These are phyloP conservation scores for Gypsophila paniculata DNA, from an alignment of 179 eudicot genomes.

Conservation along the genomic window DNA sequence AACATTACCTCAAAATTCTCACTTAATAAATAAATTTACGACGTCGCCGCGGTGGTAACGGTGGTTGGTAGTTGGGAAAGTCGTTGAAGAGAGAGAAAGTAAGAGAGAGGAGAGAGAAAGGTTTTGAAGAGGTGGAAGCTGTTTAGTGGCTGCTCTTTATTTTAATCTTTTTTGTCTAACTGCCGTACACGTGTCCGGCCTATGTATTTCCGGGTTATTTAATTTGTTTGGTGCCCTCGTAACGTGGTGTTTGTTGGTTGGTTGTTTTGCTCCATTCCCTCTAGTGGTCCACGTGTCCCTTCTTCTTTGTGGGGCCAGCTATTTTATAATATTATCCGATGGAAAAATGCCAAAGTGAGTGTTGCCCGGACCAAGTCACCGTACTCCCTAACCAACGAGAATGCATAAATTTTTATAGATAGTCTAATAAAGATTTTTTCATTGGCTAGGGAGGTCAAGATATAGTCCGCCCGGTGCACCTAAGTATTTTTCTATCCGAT, in stretches of 20 bases:
- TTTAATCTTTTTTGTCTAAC: background rate
- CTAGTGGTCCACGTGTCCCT: background rate
- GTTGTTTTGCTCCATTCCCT: background rate
- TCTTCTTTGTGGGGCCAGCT: no score
- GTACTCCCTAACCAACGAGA: no score
- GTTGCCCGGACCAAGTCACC: no score
- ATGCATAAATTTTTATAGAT: no score
- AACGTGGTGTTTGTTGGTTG: background rate
- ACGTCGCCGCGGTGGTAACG: background rate
- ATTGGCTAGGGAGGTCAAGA: no score
- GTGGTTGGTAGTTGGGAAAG: background rate
- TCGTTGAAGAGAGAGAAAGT: background rate
- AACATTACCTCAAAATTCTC: no score
- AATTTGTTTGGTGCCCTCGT: background rate
- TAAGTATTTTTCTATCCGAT: no score
- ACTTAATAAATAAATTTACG: no score
- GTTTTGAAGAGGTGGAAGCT: background rate
- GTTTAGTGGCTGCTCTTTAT: background rate
- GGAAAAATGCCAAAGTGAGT: no score
- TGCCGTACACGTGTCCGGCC: constrained; percentile 1
- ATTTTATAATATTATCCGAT: no score
- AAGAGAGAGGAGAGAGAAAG: background rate
- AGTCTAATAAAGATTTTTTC: no score
- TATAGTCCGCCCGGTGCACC: no score
- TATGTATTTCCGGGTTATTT: background rate